Evolutionary conservation across 257 asterid genomes (phyloP).

Genomic region (Cinchona pubescens): DNA sequence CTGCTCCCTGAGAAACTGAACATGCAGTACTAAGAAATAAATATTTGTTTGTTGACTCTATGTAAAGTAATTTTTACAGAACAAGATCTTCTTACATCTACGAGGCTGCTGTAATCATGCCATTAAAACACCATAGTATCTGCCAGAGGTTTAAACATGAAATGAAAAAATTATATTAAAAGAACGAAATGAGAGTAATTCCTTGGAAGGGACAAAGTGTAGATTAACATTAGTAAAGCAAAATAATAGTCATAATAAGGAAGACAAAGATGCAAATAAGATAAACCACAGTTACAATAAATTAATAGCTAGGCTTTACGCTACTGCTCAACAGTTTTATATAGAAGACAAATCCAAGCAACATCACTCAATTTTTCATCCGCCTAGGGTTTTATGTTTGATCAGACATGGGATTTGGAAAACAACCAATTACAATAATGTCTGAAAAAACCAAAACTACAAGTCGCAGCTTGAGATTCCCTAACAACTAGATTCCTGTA

Average conservation of each 20-base stretch:
- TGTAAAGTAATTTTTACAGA: background rate
- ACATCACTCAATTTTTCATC: no score
- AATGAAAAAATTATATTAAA: constrained; percentile 3
- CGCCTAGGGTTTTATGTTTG: background rate
- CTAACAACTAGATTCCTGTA: background rate
- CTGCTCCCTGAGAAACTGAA: constrained; percentile 39
- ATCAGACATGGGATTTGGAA: background rate
- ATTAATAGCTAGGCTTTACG: background rate
- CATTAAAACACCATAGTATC: constrained; percentile 44
- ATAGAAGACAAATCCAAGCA: no score
- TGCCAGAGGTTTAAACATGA: constrained; percentile 20
- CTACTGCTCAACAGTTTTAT: no score
- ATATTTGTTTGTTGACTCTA: background rate
- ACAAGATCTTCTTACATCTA: constrained; percentile 31
- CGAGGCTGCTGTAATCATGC: constrained; percentile 46
- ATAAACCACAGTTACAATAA: background rate
- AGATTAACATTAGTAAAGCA: background rate
- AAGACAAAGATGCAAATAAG: background rate
- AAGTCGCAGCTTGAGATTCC: background rate
- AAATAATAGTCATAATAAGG: background rate
- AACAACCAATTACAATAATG: background rate
- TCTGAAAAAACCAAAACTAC: background rate
- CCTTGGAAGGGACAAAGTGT: background rate
- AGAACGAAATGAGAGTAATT: background rate
- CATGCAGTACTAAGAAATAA: constrained; percentile 8